Evolutionary conservation across 2,329 filamentous ascomycete genomes (phyloP).

Genomic region (Parastagonospora avenae): DNA sequence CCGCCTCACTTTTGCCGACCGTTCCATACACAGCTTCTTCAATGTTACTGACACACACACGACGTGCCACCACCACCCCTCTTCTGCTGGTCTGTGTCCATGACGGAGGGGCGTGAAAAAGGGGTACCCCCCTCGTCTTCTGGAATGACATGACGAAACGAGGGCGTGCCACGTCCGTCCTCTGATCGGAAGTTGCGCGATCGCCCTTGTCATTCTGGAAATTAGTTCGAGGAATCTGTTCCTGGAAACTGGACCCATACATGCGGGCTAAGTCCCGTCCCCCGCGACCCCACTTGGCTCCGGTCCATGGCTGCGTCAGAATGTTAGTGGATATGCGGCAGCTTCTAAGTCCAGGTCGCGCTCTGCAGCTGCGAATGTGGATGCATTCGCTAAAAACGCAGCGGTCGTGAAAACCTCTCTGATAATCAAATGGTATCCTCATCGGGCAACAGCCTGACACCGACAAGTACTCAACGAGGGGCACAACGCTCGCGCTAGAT

Average conservation of each 20-base stretch:
- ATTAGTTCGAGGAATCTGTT: constrained; percentile 33
- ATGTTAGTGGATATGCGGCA: not conserved
- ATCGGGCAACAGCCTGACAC: not conserved
- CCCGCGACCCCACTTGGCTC: constrained; percentile 40
- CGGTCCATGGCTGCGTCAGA: no score
- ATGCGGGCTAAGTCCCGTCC: constrained; percentile 40
- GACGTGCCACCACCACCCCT: not conserved
- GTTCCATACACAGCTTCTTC: constrained; percentile 22
- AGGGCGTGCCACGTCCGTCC: not conserved
- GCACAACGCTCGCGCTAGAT: not conserved
- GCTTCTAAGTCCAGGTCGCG: not conserved
- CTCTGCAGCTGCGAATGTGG: not conserved
- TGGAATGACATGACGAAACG: not conserved
- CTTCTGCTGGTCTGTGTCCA: not conserved
- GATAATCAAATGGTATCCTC: no score
- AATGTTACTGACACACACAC: constrained; percentile 10
- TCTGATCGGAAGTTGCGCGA: constrained; percentile 26
- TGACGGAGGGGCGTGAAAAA: not conserved
- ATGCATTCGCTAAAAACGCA: no score
- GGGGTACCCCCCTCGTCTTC: not conserved
- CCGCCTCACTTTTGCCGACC: constrained; percentile 25
- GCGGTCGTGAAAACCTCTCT: no score
- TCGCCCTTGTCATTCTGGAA: constrained; percentile 27
- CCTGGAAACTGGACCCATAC: constrained; percentile 40
- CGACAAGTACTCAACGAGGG: not conserved